These are phyloP conservation scores for Protoeuglena noctilucae DNA, from an alignment of 139 green algal genomes.

Conservation along the genomic window DNA sequence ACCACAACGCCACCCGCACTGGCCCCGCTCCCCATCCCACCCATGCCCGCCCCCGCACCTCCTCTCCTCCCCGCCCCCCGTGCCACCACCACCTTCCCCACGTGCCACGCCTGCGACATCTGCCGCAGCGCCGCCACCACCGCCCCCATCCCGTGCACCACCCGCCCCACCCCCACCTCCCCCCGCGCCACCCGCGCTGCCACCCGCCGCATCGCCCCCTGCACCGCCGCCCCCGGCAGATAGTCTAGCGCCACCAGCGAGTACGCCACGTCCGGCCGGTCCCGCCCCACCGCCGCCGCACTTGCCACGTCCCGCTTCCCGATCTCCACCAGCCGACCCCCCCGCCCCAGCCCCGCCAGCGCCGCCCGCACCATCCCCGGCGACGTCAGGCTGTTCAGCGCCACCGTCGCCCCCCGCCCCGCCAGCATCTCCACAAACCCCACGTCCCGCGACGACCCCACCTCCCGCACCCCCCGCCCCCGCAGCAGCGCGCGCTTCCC, in stretches of 20 bases:
- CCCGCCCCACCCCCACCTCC: constrained; percentile 19
- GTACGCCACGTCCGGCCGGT: constrained; percentile 17
- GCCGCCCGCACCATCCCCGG: constrained; percentile 22
- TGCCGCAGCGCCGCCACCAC: constrained; percentile 30
- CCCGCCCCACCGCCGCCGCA: constrained; percentile 21
- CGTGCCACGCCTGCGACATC: constrained; percentile 36
- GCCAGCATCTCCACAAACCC: constrained; percentile 9
- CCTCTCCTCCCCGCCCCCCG: background rate
- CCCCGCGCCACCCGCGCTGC: too few species aligned
- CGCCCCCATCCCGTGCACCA: constrained; percentile 13
- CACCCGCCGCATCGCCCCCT: too few species aligned
- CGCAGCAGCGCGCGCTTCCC: constrained; percentile 53
- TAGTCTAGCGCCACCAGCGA: too few species aligned
- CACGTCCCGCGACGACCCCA: constrained; percentile 4
- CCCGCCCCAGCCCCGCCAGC: constrained; percentile 17
- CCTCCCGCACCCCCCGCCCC: constrained; percentile 22
- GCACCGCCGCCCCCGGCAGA: too few species aligned
- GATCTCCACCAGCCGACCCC: constrained; percentile 12
- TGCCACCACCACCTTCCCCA: constrained; percentile 48
- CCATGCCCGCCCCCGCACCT: background rate
- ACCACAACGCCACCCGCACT: too few species aligned
- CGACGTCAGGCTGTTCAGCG: constrained; percentile 66
- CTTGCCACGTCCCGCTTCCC: constrained; percentile 11
- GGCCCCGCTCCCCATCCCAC: too few species aligned
- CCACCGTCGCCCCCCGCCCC: constrained; percentile 15